phyloP scores from a whole-genome alignment of 139 green algal species.

The Micromonas pusilla region DNA sequence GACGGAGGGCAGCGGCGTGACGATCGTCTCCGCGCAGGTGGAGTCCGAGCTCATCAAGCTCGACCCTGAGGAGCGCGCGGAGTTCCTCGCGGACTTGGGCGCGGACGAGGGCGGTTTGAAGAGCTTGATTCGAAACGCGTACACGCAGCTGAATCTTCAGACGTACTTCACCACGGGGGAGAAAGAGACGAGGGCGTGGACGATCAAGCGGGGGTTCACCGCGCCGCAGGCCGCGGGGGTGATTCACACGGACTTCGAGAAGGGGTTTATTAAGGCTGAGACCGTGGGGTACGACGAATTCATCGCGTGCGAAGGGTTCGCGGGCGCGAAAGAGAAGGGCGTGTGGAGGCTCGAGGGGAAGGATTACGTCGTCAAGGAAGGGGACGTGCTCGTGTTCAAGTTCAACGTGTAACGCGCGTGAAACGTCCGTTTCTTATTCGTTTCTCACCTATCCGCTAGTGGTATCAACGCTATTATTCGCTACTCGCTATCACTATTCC shows the following conservation, averaged over 20 bases:
- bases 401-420: constrained; percentile 56
- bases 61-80: constrained; percentile 66
- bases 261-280: constrained; percentile 83
- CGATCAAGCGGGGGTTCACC: constrained; percentile 39
- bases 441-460: too few relatives aligned
- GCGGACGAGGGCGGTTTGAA: constrained; percentile 71
- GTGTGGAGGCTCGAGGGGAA: constrained; percentile 86
- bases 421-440: too few relatives aligned
- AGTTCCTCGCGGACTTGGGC: constrained; percentile 83
- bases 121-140: constrained; percentile 58
- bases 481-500: too few relatives aligned
- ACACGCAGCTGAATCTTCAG: constrained; percentile 77
- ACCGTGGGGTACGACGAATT: constrained; percentile 76
- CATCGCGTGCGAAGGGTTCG: constrained; percentile 50
- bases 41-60: constrained; percentile 90
- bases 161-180: constrained; percentile 98
- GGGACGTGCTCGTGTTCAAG: constrained; percentile 85
- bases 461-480: too few relatives aligned
- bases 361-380: constrained; percentile 92
- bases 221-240: constrained; percentile 73
- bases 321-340: constrained; percentile 57
- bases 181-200: constrained; percentile 75
- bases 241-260: constrained; percentile 93
- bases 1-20: constrained; percentile 61
- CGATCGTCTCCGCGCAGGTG: constrained; percentile 49